A percentile compares a stretch with the other conserved stretches of the same genome.
Evolutionary conservation across 331 rosid genomes (phyloP).

Genomic region (Pyracantha coccinea): DNA sequence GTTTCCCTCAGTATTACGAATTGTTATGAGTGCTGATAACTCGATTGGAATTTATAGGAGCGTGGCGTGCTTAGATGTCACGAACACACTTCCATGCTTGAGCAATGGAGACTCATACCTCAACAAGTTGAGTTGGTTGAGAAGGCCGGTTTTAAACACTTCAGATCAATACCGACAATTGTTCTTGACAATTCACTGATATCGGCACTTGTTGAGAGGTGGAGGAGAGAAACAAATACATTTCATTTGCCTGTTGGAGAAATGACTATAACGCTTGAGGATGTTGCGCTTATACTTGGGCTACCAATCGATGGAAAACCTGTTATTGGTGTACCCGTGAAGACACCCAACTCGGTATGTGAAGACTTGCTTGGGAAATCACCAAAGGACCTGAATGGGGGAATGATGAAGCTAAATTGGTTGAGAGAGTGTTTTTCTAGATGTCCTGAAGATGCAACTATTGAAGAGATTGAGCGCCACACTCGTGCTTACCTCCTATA

Average conservation of each 20-base stretch:
- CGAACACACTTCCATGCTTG: slow-evolving; percentile 91
- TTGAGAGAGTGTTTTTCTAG: slow-evolving; percentile 76
- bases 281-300: slow-evolving; percentile 81
- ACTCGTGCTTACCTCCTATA: slow-evolving; percentile 92
- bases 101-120: slow-evolving; percentile 84
- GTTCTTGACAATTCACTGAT: slow-evolving; percentile 85
- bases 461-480: slow-evolving; percentile 49
- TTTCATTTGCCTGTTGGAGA: slow-evolving; percentile 87
- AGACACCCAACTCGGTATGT: slow-evolving; percentile 60
- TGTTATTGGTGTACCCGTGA: slow-evolving; percentile 59
- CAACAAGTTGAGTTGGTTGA: slow-evolving; percentile 69
- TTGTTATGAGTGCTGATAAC: not conserved
- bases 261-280: slow-evolving; percentile 85
- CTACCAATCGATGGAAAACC: slow-evolving; percentile 78
- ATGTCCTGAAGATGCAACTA: slow-evolving; percentile 63
- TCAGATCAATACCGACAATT: slow-evolving; percentile 73
- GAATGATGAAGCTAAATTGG: slow-evolving; percentile 94
- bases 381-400: slow-evolving; percentile 83
- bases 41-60: slow-evolving; percentile 41
- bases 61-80: slow-evolving; percentile 93
- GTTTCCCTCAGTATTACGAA: not conserved
- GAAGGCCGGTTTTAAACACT: slow-evolving; percentile 79
- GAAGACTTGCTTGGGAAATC: slow-evolving; percentile 73
- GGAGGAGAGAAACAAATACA: slow-evolving; percentile 94
- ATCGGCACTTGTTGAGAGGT: slow-evolving; percentile 88